A percentile compares a stretch with the other conserved stretches of the same genome.
Conservation (phyloP, 768 basidiomycete genomes). For the Boletus tomentosulus region DNA sequence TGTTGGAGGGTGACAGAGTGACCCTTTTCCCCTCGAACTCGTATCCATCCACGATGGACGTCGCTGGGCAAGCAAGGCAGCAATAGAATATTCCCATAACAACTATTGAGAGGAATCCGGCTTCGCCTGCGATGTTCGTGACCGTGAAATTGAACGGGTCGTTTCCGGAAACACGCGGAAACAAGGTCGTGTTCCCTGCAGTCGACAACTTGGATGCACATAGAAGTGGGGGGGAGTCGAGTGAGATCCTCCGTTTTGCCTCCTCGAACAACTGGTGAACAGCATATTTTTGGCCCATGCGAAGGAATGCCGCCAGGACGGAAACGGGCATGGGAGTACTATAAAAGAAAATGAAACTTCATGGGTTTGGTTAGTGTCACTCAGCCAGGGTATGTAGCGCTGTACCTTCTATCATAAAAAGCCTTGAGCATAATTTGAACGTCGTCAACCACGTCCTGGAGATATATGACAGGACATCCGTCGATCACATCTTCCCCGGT, state of each 20-base stretch:
- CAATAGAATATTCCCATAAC: conserved; percentile 1
- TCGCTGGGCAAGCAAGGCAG: conserved; percentile 7
- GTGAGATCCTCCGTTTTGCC: conserved; percentile 2
- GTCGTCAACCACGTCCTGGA: conserved; percentile 13
- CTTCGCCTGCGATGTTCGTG: conserved; percentile 14
- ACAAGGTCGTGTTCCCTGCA: neutral
- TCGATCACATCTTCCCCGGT: conserved; percentile 11
- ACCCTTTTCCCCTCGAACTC: neutral
- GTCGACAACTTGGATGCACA: neutral
- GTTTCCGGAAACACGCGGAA: conserved; percentile 3
- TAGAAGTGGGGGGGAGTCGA: neutral
- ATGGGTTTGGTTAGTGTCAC: neutral
- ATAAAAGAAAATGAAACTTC: conserved; percentile 7
- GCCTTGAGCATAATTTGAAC: conserved; percentile 16
- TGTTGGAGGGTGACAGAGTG: neutral
- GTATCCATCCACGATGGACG: conserved; percentile 9
- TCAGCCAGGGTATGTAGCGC: neutral
- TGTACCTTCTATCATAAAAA: conserved; percentile 13
- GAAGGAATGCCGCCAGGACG: conserved; percentile 8
- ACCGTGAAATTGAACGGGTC: conserved; percentile 13
- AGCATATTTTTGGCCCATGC: conserved; percentile 14
- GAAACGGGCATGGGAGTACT: conserved; percentile 8
- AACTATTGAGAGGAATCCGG: conserved; percentile 1
- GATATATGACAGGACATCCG: conserved; percentile 17
- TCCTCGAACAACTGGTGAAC: conserved; percentile 11